Conservation (phyloP, 1,139 yeast genomes). For the Nematodospora anomalae region DNA sequence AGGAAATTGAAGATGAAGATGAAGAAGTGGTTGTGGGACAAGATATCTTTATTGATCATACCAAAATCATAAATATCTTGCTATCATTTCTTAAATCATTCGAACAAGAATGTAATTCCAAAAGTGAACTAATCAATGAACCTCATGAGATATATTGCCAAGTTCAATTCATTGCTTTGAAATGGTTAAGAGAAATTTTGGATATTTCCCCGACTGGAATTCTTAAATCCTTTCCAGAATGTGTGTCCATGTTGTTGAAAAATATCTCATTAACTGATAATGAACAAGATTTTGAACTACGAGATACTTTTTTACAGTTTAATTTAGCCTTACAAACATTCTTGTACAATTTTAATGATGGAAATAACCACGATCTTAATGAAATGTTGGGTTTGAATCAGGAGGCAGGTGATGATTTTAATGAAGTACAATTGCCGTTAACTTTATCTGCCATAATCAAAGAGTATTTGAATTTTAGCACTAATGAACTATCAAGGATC, state of each 20-base stretch:
- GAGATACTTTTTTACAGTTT: slow-evolving; percentile 39
- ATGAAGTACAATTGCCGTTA: slow-evolving; percentile 37
- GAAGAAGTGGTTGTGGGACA: slow-evolving; percentile 69
- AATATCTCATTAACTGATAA: slow-evolving; percentile 40
- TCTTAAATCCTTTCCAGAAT: slow-evolving; percentile 54
- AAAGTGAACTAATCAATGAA: slow-evolving; percentile 35
- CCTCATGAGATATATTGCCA: slow-evolving; percentile 59
- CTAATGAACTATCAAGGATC: slow-evolving; percentile 75
- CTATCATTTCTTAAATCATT: slow-evolving; percentile 68
- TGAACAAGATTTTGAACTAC: slow-evolving; percentile 40
- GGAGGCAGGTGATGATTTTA: slow-evolving; percentile 43
- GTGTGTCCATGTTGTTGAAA: slow-evolving; percentile 39
- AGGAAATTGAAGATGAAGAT: slow-evolving; percentile 14
- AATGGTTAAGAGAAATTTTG: slow-evolving; percentile 79
- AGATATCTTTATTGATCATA: slow-evolving; percentile 78
- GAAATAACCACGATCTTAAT: slow-evolving; percentile 17
- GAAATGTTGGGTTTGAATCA: slow-evolving; percentile 34
- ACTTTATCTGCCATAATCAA: slow-evolving; percentile 37
- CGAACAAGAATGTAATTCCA: slow-evolving; percentile 19
- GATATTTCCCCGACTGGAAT: slow-evolving; percentile 77
- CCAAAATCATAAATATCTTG: slow-evolving; percentile 76
- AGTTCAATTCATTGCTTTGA: slow-evolving; percentile 75
- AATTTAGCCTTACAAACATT: slow-evolving; percentile 37
- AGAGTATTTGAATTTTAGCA: slow-evolving; percentile 34
- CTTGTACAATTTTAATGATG: slow-evolving; percentile 29